Conservation (phyloP, 108 stramenopile genomes). For the Cyclotella sp. region DNA sequence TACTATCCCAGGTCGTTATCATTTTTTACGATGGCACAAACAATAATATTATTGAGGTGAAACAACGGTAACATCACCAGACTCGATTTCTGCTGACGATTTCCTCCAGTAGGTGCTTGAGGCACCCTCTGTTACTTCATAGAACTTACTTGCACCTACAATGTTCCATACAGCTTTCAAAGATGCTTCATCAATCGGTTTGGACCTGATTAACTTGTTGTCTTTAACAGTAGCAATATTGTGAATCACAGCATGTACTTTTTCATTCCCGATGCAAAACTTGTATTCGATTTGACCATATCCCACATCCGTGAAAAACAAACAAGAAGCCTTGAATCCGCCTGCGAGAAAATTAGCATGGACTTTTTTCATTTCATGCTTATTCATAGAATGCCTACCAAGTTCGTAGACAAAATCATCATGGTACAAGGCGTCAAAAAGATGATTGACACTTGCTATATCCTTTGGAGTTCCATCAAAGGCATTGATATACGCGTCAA, state of each 20-base stretch:
- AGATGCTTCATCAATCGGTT: not conserved
- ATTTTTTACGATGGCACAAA: too few relatives aligned
- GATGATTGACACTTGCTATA: not conserved
- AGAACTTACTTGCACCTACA: not conserved
- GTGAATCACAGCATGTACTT: not conserved
- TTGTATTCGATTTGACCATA: not conserved
- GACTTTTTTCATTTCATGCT: not conserved
- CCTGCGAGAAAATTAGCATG: not conserved
- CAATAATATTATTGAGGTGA: too few relatives aligned
- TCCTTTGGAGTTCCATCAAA: constrained; percentile 2
- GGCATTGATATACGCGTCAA: not conserved
- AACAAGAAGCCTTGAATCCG: not conserved
- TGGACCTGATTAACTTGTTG: not conserved
- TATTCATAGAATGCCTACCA: not conserved
- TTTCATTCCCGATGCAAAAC: not conserved
- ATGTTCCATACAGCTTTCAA: not conserved
- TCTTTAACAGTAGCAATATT: constrained; percentile 4
- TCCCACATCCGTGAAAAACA: not conserved
- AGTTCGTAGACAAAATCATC: constrained; percentile 8
- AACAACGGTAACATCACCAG: too few relatives aligned
- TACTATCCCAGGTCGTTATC: too few relatives aligned
- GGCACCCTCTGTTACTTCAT: not conserved
- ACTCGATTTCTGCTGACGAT: too few relatives aligned
- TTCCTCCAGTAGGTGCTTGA: too few relatives aligned
- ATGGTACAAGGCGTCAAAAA: not conserved